Base-by-base conservation (phyloP, 202 grass and related monocot species). In the Zizania palustris region DNA sequence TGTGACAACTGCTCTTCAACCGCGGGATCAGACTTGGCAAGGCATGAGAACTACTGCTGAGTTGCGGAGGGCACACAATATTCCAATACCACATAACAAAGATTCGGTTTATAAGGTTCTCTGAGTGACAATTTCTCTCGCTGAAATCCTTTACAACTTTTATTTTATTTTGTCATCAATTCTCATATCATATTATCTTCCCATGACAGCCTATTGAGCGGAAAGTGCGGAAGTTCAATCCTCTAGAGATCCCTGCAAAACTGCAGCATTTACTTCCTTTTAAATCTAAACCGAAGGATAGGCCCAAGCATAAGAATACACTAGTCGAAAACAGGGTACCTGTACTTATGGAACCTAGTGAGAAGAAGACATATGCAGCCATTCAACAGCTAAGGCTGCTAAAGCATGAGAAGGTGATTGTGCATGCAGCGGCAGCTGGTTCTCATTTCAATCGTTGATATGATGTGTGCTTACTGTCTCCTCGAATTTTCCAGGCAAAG, bases 11-110 rank as follows among this genome's bases (percentile, higher is more conserved):
- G 78, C 92, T 77, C 78, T 99, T 59, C 87, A 93, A 81, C 96
- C 92, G 57, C 87, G 74, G 43, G 84, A 87, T 62, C 63, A 85
- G 65, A 66, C 70, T 11, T 99, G 96, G 92, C 82, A 88, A 75
- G 96, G 96, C 79, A 99, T 95, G 96, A 90, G 87, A 85, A 95
- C 96, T 75, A 81, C 80, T 80, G 80, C 87, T n/a, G 96, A 95
- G 69, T 42, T 99, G 45, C 86, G 92, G 67, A 91, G 40, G 67
- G 78, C 83, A 45, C 67, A 90, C 53, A 92, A 87, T 55, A 50
- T 91, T 71, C 80, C 87, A 56, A 76, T 95, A 65, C 89, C 89
- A 60, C 82, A 90, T 78, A 99, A 95, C 64, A 95, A 85, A 70
- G 96, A 99, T 79, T 99, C 96, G 1, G 78, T 71, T 77, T 99